Evolutionary conservation across 305 asterid genomes (phyloP).

Genomic region (Euphrasia arctica): DNA sequence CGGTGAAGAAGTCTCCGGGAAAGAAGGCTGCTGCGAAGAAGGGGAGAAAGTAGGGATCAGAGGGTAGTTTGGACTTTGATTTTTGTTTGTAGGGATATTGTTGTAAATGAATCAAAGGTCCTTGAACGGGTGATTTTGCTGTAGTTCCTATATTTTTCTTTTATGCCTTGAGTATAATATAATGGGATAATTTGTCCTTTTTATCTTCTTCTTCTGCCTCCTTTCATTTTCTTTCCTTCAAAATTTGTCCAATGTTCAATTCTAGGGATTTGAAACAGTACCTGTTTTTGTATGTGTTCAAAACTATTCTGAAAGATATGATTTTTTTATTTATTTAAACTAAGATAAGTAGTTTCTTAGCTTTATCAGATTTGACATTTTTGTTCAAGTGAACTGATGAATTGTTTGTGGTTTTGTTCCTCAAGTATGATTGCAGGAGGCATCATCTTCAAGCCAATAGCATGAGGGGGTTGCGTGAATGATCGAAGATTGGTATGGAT

Average conservation of each 20-base stretch:
- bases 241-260: not conserved
- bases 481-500: conserved; percentile 19
- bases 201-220: not conserved
- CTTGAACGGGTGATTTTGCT: conserved; percentile 30
- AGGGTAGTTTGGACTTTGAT: conserved; percentile 26
- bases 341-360: not conserved
- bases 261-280: conserved; percentile 24
- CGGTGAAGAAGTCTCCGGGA: conserved; percentile 47
- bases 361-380: not conserved
- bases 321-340: not conserved
- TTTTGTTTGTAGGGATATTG: conserved; percentile 48
- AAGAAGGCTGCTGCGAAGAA: conserved; percentile 54
- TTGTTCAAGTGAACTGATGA: conserved; percentile 5
- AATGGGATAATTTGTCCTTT: conserved; percentile 23
- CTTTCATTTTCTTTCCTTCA: not conserved
- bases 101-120: conserved; percentile 47
- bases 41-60: conserved; percentile 49
- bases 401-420: conserved; percentile 15
- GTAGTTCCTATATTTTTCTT: conserved; percentile 9
- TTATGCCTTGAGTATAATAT: conserved; percentile 28
- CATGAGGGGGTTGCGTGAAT: conserved; percentile 29
- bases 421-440: conserved; percentile 6
- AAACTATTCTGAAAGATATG: conserved; percentile 24
- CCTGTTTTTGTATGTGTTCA: conserved; percentile 14
- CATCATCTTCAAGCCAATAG: conserved; percentile 13